phyloP scores from a whole-genome alignment of 805 yeast genomes.

The Suhomyces emberorum region DNA sequence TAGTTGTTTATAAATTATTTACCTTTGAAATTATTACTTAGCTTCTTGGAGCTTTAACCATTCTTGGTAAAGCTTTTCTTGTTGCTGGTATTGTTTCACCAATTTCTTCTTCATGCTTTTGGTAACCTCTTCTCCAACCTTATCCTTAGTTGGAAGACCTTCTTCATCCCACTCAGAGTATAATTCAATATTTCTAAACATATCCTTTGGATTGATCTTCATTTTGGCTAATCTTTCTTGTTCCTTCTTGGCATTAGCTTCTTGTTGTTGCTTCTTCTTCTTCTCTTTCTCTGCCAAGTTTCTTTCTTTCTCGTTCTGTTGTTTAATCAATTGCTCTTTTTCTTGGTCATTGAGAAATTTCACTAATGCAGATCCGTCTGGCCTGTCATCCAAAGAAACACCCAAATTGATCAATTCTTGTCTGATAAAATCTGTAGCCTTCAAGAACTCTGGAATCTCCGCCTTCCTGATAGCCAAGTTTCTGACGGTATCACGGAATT shows the following conservation, averaged over 20 bases:
- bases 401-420: constrained; percentile 70
- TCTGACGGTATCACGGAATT: constrained; percentile 82
- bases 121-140: constrained; percentile 76
- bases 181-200: constrained; percentile 58
- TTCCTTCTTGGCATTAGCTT: constrained; percentile 58
- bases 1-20: too few relatives aligned
- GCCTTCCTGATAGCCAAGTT: constrained; percentile 63
- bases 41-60: constrained; percentile 33
- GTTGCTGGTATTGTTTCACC: constrained; percentile 71
- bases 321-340: constrained; percentile 56
- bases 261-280: constrained; percentile 49
- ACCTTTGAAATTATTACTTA: background rate
- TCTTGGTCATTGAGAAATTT: constrained; percentile 76
- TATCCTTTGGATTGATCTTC: constrained; percentile 61
- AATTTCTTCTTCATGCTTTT: constrained; percentile 86
- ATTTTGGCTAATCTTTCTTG: constrained; percentile 63
- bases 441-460: constrained; percentile 49
- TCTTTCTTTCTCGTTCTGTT: constrained; percentile 57
- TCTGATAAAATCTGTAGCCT: constrained; percentile 73
- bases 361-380: constrained; percentile 75
- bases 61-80: constrained; percentile 76
- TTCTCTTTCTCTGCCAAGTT: constrained; percentile 58
- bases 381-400: constrained; percentile 85
- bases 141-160: constrained; percentile 78
- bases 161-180: constrained; percentile 79